A percentile compares a stretch with the other conserved stretches of the same genome.
These are phyloP conservation scores for Tulasnella sp. DNA, from an alignment of 768 basidiomycete species.

Conservation along the genomic window DNA sequence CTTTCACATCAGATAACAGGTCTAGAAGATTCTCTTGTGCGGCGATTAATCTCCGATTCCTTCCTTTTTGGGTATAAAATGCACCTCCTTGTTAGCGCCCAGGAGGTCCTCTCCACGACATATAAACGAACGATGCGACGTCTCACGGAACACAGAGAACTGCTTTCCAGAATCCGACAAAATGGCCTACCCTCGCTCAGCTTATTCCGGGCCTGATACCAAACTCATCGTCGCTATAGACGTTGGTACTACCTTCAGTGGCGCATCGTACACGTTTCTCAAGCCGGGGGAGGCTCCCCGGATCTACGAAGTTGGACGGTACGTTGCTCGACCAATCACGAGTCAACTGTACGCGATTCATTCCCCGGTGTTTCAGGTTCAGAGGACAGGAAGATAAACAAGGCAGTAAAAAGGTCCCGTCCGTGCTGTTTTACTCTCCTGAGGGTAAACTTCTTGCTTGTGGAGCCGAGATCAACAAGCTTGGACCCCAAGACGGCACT, in stretches of 20 bases:
- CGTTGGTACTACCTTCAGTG: slow-evolving; percentile 25
- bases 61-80: no score
- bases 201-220: background rate
- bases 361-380: background rate
- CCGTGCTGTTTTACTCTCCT: background rate
- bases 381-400: slow-evolving; percentile 6
- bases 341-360: rapidly evolving
- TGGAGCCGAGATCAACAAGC: background rate
- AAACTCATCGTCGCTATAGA: slow-evolving; percentile 24
- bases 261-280: slow-evolving; percentile 25
- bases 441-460: background rate
- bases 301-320: slow-evolving; percentile 9
- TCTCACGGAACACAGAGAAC: no score
- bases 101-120: no score
- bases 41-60: no score
- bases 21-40: no score
- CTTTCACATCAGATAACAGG: no score
- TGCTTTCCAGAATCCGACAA: background rate
- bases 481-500: background rate
- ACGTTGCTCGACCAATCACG: background rate
- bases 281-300: background rate
- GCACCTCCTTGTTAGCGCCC: no score
- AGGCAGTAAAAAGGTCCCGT: background rate
- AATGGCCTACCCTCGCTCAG: background rate
- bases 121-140: no score